Evolutionary conservation across 129 eudicot species (phyloP), one percentile per base, ranked within the genome.

Genomic region (Chrysanthemum lavandulifolium): DNA sequence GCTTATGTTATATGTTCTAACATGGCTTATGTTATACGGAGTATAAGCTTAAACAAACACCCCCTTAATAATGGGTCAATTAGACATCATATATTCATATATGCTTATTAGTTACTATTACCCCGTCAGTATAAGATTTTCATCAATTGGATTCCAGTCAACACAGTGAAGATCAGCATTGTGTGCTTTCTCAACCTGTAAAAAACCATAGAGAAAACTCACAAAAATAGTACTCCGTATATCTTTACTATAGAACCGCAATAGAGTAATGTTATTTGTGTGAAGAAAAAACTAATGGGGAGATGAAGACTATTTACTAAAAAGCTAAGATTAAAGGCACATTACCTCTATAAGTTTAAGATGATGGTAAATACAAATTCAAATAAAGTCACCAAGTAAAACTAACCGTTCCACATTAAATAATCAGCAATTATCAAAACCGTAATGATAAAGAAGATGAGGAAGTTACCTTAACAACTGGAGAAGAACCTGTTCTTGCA

Each of bases 121-220:
- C 98, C 98, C 97, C 0, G 98, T 94, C 72, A 94, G 74, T 58
- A 94, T 82, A 45, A 85, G 78, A 76, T 94, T 94, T 14, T 79
- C 83, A 84, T 94, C 93, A 79, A 72, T 75, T 13, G 89, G 89
- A 72, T 90, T 94, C 98, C 97, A 94, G 78, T 94, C 98, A 70
- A 94, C 98, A 80, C 97, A 94, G 72, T 94, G 98, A 62, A 94
- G 87, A 77, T 94, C 96, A 79, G 97, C 97, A 82, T 88, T 36
- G 71, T 94, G 98, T 16, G 98, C 98, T 80, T 90, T 94, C 79
- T 94, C 97, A 75, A 90, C 96, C 97, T 94, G 81, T 68, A 74
- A 71, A 63, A 59, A 74, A 61, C 6, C 68, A 31, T 52, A 68
- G 29, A 67, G 49, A 16, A 19, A 11, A 36, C 7, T n/a, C 0